These are phyloP conservation scores for Entomortierella beljakovae DNA, from an alignment of 192 early-diverging fungal genomes.

Conservation along the genomic window DNA sequence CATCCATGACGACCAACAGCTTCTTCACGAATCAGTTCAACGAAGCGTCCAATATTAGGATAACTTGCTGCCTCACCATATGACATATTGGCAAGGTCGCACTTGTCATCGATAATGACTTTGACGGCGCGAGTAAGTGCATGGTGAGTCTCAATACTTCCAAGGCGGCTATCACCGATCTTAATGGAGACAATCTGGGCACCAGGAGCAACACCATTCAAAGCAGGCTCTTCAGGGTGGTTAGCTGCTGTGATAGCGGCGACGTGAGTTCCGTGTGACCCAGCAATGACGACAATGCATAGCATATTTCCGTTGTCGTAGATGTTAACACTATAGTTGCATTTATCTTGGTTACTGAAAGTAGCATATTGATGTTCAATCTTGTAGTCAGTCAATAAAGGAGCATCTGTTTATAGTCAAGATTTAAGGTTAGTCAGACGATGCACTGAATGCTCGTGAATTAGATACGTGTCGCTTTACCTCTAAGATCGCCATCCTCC, in stretches of 20 bases:
- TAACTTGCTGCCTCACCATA: constrained; percentile 86
- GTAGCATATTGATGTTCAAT: constrained; percentile 76
- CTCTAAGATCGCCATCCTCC: constrained; percentile 81
- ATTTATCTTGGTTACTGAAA: constrained; percentile 81
- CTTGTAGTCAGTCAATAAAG: constrained; percentile 79
- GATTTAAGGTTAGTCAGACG: neutral
- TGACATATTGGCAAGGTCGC: constrained; percentile 87
- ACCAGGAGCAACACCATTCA: constrained; percentile 95
- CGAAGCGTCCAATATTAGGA: constrained; percentile 83
- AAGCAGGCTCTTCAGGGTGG: constrained; percentile 83
- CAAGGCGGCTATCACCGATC: constrained; percentile 86
- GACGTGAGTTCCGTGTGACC: constrained; percentile 95
- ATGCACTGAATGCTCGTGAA: neutral
- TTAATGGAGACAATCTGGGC: constrained; percentile 94
- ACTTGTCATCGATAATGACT: constrained; percentile 74
- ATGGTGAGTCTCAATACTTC: constrained; percentile 86
- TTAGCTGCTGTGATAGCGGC: constrained; percentile 93
- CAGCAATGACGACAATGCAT: constrained; percentile 84
- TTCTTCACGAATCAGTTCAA: constrained; percentile 82
- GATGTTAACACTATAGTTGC: constrained; percentile 94
- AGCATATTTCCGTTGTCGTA: constrained; percentile 85
- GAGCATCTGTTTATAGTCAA: constrained; percentile 41
- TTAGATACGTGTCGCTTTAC: constrained; percentile 32
- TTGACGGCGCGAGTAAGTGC: constrained; percentile 85
- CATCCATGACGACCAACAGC: constrained; percentile 85